phyloP scores from a whole-genome alignment of 129 eudicot species.

The Ambrosia artemisiifolia region DNA sequence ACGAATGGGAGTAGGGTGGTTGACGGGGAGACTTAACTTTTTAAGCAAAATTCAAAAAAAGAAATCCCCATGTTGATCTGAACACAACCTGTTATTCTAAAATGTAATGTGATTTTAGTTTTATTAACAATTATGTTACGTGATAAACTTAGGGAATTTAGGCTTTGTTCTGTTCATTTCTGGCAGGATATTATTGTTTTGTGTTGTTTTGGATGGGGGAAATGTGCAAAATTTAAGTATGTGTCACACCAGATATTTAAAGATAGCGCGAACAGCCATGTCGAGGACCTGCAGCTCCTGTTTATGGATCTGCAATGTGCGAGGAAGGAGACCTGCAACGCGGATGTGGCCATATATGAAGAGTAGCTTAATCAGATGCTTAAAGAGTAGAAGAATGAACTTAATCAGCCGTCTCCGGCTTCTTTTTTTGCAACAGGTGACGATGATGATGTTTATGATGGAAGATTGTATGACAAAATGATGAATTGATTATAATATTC shows the following conservation, averaged over 20 bases:
- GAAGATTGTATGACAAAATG: neutral
- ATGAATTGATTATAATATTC: neutral
- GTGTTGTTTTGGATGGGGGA: conserved; percentile 55
- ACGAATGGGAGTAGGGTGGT: too few species aligned
- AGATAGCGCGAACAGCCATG: conserved; percentile 86
- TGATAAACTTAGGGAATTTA: conserved; percentile 11
- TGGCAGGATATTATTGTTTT: conserved; percentile 27
- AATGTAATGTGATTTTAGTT: too few species aligned
- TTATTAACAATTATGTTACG: too few species aligned
- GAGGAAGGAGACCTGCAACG: too few species aligned
- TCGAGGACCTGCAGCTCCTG: conserved; percentile 87
- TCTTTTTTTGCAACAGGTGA: conserved; percentile 80
- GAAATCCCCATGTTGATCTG: too few species aligned
- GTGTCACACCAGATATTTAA: conserved; percentile 83
- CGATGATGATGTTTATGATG: neutral
- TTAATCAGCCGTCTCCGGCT: conserved; percentile 92
- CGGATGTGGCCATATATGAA: too few species aligned
- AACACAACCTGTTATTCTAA: too few species aligned
- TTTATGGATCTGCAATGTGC: conserved; percentile 80
- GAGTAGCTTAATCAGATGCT: conserved; percentile 96
- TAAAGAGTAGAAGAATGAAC: conserved; percentile 90
- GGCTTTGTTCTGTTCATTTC: conserved; percentile 9
- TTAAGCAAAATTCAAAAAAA: too few species aligned
- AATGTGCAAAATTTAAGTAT: conserved; percentile 67
- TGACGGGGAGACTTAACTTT: too few species aligned